Base-by-base conservation (phyloP, 2,329 filamentous ascomycete genomes). In the Sarocladiaceae sp. region DNA sequence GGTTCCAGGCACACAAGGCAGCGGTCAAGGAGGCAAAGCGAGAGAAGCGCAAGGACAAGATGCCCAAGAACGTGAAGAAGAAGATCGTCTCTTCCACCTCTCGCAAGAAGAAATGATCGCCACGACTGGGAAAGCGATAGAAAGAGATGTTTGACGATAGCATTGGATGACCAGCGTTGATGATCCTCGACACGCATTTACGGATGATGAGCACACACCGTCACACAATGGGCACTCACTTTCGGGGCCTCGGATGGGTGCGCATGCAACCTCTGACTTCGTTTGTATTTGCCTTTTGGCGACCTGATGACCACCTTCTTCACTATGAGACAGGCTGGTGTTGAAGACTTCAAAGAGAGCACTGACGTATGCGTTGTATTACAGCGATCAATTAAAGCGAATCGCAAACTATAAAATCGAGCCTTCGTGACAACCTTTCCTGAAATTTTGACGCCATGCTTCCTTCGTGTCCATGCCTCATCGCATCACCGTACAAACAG, bases 31-130 rank as follows among this genome's bases (percentile, higher is more conserved):
- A 97, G 63, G 93, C 92, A 63, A 97, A 96, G 74, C 84, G 90
- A 31, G 92, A 97, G 69, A 91, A 95, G 75, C 78, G 94, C 55
- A 90, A 93, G 69, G 88, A 89, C 3, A 99, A 99, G 77, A 96
- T 99, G 72, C 93, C 94, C 0, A 99, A 99, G 73, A 84, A 95
- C 66, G 59, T 96, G 29, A 99, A 99, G 80, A 97, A 97, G 77
- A 89, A 87, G 66, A 71, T 96, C 53, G 82, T 96, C 23, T 79
- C 78, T 52, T 75, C 75, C 56, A 77, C 78, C 15, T 76, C 82
- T 52, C 75, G 82, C 59, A 82, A 80, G 63, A 87, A 88, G 73
- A 86, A 48, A 17, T 33, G 26, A 48, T 48, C 26, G 5, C 20
- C n/a, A 11, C n/a, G 13, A 48, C 10, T 17, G 17, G 26, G 26